Base-by-base conservation (phyloP, 2,329 filamentous ascomycete genomes). In the Tricladium varicosporioides region DNA sequence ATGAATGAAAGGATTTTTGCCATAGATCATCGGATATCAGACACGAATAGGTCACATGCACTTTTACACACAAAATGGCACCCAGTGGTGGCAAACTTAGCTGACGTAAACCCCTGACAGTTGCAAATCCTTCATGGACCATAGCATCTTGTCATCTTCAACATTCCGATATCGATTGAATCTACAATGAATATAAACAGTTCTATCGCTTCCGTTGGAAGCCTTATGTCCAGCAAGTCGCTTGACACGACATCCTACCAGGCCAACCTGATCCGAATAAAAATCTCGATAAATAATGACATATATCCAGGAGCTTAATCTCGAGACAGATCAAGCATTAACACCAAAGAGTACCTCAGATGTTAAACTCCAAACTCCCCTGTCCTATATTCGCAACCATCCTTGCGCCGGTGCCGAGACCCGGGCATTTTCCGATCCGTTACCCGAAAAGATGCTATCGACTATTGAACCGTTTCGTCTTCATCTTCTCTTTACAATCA, bases 401-500 rank as follows among this genome's bases (percentile, higher is more conserved):
- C 45, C 22, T 5, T 18, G 16, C 22, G 27, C 13, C 51, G 36
- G 22, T 36, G n/a, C 32, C 51, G 42, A 27, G 22, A 40, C 18
- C 13, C 16, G 31, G 18, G 27, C 43, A 47, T 33, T 14, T 53
- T 48, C 45, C 52, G 15, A 43, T 42, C 22, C 46, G 47, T 44
- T 22, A 40, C 36, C 33, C 36, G 42, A 40, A 45, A 3, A 42
- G 33, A 47, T 27, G 13, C 47, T 40, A 66, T 51, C 64, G 65
- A 31, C 62, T 54, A 47, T 64, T 69, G 44, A 67, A 64, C 44
- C 66, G 63, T 56, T 65, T 67, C 15, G 44, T 53, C 50, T 66
- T 68, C 44, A 64, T 46, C 48, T 65, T 67, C 19, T 67, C 66
- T 52, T 67, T 70, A 48, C 67, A 70, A 42, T 69, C 67, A 46